Percentiles rank a stretch among this genome's conserved stretches.
Evolutionary conservation across 805 yeast species (phyloP).

Genomic region (Starmerella bombi): DNA sequence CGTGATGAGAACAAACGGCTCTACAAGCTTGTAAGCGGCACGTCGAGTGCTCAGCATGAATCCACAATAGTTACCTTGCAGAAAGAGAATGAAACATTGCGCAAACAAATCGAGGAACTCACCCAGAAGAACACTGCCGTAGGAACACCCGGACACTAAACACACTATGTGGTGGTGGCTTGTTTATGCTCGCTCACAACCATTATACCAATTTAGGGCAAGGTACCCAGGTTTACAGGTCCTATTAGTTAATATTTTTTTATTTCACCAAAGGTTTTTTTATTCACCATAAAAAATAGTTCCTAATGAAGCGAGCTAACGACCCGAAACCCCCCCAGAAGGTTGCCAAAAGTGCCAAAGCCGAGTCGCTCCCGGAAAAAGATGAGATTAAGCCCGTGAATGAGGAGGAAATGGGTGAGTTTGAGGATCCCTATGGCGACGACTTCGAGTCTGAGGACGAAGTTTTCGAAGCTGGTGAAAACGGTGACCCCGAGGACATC

Average conservation of each 20-base stretch:
- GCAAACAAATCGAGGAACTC: constrained; percentile 5
- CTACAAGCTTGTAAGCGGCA: constrained; percentile 10
- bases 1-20: constrained; percentile 20
- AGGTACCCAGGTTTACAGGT: not conserved
- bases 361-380: constrained; percentile 3
- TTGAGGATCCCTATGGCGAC: constrained; percentile 53
- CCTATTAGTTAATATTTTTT: constrained; percentile 6
- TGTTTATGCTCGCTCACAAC: no score
- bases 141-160: no score
- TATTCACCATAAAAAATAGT: not conserved
- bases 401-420: constrained; percentile 33
- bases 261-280: not conserved
- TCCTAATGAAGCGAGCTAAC: constrained; percentile 15
- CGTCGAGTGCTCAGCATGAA: constrained; percentile 16
- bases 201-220: not conserved
- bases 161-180: no score
- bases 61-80: constrained; percentile 11
- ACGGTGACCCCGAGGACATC: constrained; percentile 73
- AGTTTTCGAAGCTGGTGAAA: constrained; percentile 65
- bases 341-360: constrained; percentile 7
- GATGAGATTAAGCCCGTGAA: not conserved
- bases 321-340: constrained; percentile 11
- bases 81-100: constrained; percentile 14
- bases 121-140: no score
- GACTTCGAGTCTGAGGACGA: constrained; percentile 72